phyloP scores from a whole-genome alignment of 2,329 filamentous ascomycete species.

The Talaromyces sp. region DNA sequence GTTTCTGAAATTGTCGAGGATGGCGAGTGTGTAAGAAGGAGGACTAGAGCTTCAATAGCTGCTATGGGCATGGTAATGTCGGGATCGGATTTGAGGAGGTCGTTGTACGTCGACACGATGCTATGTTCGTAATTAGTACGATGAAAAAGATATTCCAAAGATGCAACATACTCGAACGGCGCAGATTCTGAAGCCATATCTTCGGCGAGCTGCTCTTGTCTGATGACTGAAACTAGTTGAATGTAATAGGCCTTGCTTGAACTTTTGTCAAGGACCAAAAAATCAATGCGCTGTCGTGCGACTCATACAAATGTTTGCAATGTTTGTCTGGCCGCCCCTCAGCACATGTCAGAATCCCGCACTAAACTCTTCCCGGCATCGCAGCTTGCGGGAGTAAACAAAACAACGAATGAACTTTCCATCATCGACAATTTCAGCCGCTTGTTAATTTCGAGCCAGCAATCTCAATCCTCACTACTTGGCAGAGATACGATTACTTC shows the following conservation, averaged over 20 bases:
- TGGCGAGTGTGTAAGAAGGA: constrained; percentile 73
- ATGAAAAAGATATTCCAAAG: no score
- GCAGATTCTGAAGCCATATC: constrained; percentile 34
- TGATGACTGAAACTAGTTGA: neutral
- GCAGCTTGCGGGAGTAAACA: constrained; percentile 30
- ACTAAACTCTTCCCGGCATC: constrained; percentile 29
- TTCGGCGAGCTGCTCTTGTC: neutral
- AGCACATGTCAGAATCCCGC: constrained; percentile 23
- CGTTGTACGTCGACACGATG: constrained; percentile 64
- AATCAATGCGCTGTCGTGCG: neutral
- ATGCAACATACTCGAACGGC: constrained; percentile 37
- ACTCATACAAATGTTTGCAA: constrained; percentile 32
- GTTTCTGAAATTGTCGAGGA: constrained; percentile 91
- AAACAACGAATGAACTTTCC: constrained; percentile 19
- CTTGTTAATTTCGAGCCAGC: neutral
- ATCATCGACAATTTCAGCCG: neutral
- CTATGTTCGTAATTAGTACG: constrained; percentile 30
- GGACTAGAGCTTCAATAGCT: constrained; percentile 85
- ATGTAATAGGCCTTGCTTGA: neutral
- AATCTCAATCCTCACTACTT: no score
- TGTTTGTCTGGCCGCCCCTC: constrained; percentile 33
- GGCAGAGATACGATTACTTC: neutral
- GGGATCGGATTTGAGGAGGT: constrained; percentile 63
- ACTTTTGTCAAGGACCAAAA: neutral
- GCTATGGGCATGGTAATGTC: constrained; percentile 95